phyloP scores from a whole-genome alignment of 148 eudicot genomes.

The Pharnaceum exiguum region DNA sequence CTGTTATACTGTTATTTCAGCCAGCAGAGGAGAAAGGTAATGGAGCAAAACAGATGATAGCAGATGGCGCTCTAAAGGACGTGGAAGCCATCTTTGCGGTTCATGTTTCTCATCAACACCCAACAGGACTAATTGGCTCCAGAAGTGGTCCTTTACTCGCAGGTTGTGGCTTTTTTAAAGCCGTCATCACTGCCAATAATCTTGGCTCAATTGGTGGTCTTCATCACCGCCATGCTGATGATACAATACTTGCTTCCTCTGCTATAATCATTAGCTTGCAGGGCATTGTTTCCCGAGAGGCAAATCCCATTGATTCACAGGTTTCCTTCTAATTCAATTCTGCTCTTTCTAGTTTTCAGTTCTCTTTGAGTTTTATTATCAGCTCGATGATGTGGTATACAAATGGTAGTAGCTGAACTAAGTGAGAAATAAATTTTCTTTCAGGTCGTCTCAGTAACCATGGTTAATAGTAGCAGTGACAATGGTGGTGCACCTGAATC shows the following conservation, averaged over 20 bases:
- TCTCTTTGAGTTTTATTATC: no score
- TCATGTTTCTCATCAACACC: conserved; percentile 50
- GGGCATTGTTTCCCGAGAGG: conserved; percentile 76
- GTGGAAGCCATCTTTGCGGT: conserved; percentile 76
- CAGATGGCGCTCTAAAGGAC: conserved; percentile 54
- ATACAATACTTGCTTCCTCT: conserved; percentile 66
- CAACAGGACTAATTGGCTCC: conserved; percentile 50
- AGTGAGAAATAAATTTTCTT: background rate
- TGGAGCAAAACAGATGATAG: conserved; percentile 72
- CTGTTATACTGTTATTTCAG: conserved; percentile 62
- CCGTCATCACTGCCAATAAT: conserved; percentile 34
- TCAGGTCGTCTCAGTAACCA: conserved; percentile 75
- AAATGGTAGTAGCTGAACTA: no score
- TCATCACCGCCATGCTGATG: conserved; percentile 19
- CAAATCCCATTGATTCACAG: conserved; percentile 75
- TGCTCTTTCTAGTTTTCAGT: background rate
- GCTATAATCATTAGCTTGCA: conserved; percentile 72
- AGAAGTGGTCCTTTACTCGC: conserved; percentile 76
- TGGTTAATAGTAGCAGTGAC: conserved; percentile 35
- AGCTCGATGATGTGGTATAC: no score
- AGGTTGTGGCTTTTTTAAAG: conserved; percentile 68
- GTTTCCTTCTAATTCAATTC: conserved; percentile 16
- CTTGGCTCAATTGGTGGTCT: background rate
- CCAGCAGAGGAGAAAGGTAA: conserved; percentile 88
- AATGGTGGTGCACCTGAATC: conserved; percentile 22